phyloP scores from a whole-genome alignment of 306 rosid species.

The Malus sylvestris region DNA sequence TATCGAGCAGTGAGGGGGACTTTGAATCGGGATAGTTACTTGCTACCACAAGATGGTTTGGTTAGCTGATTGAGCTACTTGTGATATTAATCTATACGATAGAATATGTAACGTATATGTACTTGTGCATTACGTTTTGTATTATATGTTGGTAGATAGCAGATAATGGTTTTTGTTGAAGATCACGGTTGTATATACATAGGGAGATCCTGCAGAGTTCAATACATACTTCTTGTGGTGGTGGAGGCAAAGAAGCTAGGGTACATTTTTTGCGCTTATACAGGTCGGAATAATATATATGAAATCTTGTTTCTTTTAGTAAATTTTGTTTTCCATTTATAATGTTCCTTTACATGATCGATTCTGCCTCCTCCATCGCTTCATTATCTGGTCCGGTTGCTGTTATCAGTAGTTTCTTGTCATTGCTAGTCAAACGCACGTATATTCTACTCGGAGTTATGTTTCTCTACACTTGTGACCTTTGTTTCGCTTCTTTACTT shows the following conservation, averaged over 20 bases:
- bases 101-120: slow-evolving; percentile 14
- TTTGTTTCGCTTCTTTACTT: not conserved
- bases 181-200: slow-evolving; percentile 40
- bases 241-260: slow-evolving; percentile 29
- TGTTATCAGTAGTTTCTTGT: not conserved
- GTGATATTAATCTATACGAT: slow-evolving; percentile 29
- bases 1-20: slow-evolving; percentile 65
- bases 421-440: not conserved
- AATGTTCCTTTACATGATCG: slow-evolving; percentile 9
- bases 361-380: not conserved
- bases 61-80: slow-evolving; percentile 29
- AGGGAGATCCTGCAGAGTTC: slow-evolving; percentile 36
- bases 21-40: slow-evolving; percentile 44
- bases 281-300: slow-evolving; percentile 31
- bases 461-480: not conserved
- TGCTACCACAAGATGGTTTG: slow-evolving; percentile 63
- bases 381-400: not conserved
- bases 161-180: slow-evolving; percentile 31
- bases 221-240: slow-evolving; percentile 31
- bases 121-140: slow-evolving; percentile 13
- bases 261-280: slow-evolving; percentile 35
- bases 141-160: slow-evolving; percentile 23
- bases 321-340: slow-evolving; percentile 12
- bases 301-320: slow-evolving; percentile 20
- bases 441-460: not conserved